Percentiles rank a stretch among this genome's conserved stretches.
Conservation (phyloP, 805 yeast genomes). For the Wickerhamomyces tratensis region DNA sequence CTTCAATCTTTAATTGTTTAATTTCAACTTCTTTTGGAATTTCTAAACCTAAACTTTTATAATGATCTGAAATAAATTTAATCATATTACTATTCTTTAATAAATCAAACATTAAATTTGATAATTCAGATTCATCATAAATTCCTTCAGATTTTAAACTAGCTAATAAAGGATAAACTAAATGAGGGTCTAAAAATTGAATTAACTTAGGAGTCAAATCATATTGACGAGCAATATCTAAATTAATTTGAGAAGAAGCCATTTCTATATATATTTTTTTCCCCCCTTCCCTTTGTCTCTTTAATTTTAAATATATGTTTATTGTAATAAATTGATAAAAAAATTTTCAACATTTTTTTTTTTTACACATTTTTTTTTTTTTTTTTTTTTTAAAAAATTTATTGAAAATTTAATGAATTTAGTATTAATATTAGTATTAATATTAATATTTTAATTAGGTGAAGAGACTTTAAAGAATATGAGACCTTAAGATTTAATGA, state of each 20-base stretch:
- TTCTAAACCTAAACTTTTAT: constrained; percentile 24
- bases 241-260: constrained; percentile 20
- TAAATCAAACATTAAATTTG: constrained; percentile 39
- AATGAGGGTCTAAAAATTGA: constrained; percentile 54
- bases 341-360: too few species aligned
- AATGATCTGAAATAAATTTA: constrained; percentile 36
- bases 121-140: constrained; percentile 34
- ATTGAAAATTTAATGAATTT: too few species aligned
- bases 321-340: too few species aligned
- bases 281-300: too few species aligned
- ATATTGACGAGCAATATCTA: constrained; percentile 35
- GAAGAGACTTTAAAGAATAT: too few species aligned
- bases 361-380: too few species aligned
- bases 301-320: too few species aligned
- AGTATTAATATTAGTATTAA: too few species aligned
- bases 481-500: too few species aligned
- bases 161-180: constrained; percentile 43
- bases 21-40: constrained; percentile 32
- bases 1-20: constrained; percentile 30
- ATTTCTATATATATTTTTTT: too few species aligned
- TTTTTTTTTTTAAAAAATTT: too few species aligned
- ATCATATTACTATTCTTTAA: constrained; percentile 51
- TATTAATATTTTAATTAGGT: too few species aligned
- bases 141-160: constrained; percentile 31
- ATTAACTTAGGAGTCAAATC: constrained; percentile 45